These are phyloP conservation scores for Rhizopus arrhizus DNA, from an alignment of 371 early-diverging fungal genomes.

Conservation along the genomic window DNA sequence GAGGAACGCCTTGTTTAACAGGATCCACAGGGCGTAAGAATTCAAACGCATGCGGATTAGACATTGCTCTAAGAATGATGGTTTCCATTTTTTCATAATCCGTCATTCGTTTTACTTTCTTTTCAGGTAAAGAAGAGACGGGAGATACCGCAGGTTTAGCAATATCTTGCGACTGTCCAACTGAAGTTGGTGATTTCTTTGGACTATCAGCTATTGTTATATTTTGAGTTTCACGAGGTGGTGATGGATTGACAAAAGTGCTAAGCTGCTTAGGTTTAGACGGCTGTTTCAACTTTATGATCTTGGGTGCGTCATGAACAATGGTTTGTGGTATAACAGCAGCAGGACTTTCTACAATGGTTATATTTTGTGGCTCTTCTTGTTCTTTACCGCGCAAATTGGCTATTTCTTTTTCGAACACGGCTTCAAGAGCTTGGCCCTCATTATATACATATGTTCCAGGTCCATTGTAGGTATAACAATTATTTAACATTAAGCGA, in stretches of 20 bases:
- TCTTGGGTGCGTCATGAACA: conserved; percentile 6
- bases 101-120: conserved; percentile 10
- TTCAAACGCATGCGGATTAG: conserved; percentile 42
- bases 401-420: conserved; percentile 48
- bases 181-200: conserved; percentile 13
- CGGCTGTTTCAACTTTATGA: conserved; percentile 12
- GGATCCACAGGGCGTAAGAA: conserved; percentile 58
- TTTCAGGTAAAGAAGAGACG: conserved; percentile 17
- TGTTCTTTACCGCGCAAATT: conserved; percentile 36
- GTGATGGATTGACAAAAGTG: conserved; percentile 1
- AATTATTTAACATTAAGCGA: conserved; percentile 58
- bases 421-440: conserved; percentile 49
- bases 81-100: conserved; percentile 37
- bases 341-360: conserved; percentile 53
- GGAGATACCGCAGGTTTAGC: conserved; percentile 10
- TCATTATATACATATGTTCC: conserved; percentile 54
- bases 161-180: background rate
- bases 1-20: conserved; percentile 49
- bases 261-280: conserved; percentile 14
- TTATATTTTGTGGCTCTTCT: conserved; percentile 44
- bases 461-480: conserved; percentile 56
- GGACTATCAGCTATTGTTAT: background rate
- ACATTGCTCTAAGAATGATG: conserved; percentile 35
- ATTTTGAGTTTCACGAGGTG: conserved; percentile 1
- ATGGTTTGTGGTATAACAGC: conserved; percentile 7